These are phyloP conservation scores for Solanum hybrid DNA, from an alignment of 305 asterid species.

Conservation along the genomic window DNA sequence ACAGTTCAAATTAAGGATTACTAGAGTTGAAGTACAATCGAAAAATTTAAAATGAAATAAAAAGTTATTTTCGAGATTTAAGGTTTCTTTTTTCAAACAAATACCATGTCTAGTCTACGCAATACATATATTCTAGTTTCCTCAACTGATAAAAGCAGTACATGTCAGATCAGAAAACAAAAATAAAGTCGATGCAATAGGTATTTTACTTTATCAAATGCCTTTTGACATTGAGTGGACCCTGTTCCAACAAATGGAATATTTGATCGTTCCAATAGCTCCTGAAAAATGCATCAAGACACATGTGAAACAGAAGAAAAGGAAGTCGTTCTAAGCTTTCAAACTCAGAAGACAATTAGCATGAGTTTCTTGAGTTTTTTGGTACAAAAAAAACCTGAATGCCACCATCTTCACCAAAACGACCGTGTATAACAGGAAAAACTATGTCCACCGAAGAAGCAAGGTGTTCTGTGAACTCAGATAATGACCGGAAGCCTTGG, in stretches of 20 bases:
- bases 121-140: background rate
- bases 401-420: slow-evolving; percentile 95
- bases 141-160: background rate
- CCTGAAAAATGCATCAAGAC: slow-evolving; percentile 25
- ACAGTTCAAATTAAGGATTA: background rate
- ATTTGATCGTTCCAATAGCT: slow-evolving; percentile 53
- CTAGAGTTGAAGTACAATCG: background rate
- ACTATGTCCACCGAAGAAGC: slow-evolving; percentile 71
- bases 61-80: background rate
- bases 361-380: background rate
- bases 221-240: slow-evolving; percentile 60
- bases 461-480: slow-evolving; percentile 64
- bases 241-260: slow-evolving; percentile 73
- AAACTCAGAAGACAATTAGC: background rate
- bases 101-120: background rate
- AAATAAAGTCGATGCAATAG: slow-evolving; percentile 2
- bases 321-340: background rate
- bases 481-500: slow-evolving; percentile 58
- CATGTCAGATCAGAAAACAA: background rate
- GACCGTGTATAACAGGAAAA: slow-evolving; percentile 91
- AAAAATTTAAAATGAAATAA: background rate
- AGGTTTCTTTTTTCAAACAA: background rate
- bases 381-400: slow-evolving; percentile 40
- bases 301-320: background rate
- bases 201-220: slow-evolving; percentile 71